These are phyloP conservation scores for Arabidopsis suecica DNA, from an alignment of 345 rosid species.

Conservation along the genomic window DNA sequence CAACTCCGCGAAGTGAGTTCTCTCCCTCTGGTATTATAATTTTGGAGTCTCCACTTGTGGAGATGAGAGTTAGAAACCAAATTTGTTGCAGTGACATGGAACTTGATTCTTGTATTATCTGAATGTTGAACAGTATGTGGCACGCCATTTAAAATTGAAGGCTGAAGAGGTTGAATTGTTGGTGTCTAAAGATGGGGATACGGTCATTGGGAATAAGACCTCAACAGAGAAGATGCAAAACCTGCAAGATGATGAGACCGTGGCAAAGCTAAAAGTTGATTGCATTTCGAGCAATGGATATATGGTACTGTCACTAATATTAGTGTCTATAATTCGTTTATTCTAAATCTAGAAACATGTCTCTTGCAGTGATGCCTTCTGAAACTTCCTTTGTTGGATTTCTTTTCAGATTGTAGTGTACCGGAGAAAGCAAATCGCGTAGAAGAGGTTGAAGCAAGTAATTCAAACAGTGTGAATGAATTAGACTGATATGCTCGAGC, in stretches of 20 bases:
- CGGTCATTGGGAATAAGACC: conserved; percentile 10
- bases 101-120: conserved; percentile 14
- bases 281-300: conserved; percentile 23
- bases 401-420: conserved; percentile 32
- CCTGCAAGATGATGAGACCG: conserved; percentile 60
- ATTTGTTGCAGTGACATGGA: background rate
- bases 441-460: conserved; percentile 29
- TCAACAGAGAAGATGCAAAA: conserved; percentile 47
- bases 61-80: conserved; percentile 3
- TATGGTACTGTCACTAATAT: conserved; percentile 19
- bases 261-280: conserved; percentile 18
- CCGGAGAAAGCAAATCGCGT: conserved; percentile 17
- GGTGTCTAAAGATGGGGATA: conserved; percentile 45
- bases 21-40: conserved; percentile 40
- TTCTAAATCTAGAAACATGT: background rate
- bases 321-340: background rate
- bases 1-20: conserved; percentile 76
- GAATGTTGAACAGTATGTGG: conserved; percentile 59
- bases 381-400: conserved; percentile 21
- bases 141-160: conserved; percentile 60
- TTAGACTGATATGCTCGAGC: conserved; percentile 17
- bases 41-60: conserved; percentile 29
- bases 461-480: conserved; percentile 9
- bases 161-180: conserved; percentile 75
- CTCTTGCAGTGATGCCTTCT: background rate